These are phyloP conservation scores for Ceratocystis variospora DNA, from an alignment of 2,329 filamentous ascomycete species.

Conservation along the genomic window DNA sequence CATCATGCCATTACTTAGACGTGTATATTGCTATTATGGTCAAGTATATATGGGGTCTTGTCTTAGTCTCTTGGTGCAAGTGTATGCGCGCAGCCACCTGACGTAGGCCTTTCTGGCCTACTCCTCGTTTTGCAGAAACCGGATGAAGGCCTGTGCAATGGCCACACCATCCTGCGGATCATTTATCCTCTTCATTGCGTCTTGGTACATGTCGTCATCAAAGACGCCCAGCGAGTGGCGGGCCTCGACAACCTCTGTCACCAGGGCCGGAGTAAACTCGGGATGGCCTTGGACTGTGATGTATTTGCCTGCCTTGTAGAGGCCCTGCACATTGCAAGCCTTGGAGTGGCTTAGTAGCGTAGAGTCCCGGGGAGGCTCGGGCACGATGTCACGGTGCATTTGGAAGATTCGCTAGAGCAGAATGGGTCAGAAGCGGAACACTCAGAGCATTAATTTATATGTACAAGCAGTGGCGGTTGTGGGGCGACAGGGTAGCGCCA, in stretches of 20 bases:
- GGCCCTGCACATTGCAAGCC: slow-evolving; percentile 62
- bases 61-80: too few species aligned
- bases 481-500: not conserved
- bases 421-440: not conserved
- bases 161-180: slow-evolving; percentile 66
- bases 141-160: slow-evolving; percentile 60
- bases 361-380: slow-evolving; percentile 46
- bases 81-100: too few species aligned
- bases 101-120: not conserved
- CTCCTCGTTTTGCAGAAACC: slow-evolving; percentile 51
- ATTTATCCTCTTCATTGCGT: slow-evolving; percentile 51
- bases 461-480: not conserved
- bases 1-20: too few species aligned
- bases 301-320: slow-evolving; percentile 52
- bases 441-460: not conserved
- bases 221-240: slow-evolving; percentile 57
- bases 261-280: slow-evolving; percentile 62
- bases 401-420: slow-evolving; percentile 53
- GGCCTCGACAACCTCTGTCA: slow-evolving; percentile 50
- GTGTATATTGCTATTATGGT: too few species aligned
- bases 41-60: too few species aligned
- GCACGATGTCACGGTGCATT: slow-evolving; percentile 73
- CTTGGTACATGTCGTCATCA: slow-evolving; percentile 49
- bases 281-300: slow-evolving; percentile 79
- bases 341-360: slow-evolving; percentile 50